Conservation (phyloP, 495 filamentous ascomycete genomes). For the Niebla homalea region DNA sequence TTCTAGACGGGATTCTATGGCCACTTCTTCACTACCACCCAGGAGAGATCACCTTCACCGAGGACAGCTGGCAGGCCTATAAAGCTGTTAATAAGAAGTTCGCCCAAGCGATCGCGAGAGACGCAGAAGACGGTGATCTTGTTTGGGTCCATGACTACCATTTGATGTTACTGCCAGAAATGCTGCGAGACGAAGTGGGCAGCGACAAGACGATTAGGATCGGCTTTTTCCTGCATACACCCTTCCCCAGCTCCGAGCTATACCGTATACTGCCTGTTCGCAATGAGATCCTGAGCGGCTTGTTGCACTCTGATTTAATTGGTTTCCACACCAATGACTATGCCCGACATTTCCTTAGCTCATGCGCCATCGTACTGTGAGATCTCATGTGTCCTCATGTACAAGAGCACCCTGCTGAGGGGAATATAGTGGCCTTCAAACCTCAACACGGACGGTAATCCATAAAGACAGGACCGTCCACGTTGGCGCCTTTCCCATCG, state of each 20-base stretch:
- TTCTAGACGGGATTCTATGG: conserved; percentile 81
- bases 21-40: conserved; percentile 94
- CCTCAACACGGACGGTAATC: conserved; percentile 72
- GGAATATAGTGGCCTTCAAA: conserved; percentile 47
- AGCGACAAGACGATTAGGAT: conserved; percentile 72
- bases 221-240: conserved; percentile 90
- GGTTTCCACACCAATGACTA: conserved; percentile 97
- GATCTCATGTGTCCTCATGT: conserved; percentile 18
- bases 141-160: conserved; percentile 98
- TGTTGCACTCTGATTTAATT: conserved; percentile 74
- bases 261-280: conserved; percentile 82
- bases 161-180: conserved; percentile 75
- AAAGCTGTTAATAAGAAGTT: conserved; percentile 74
- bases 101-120: conserved; percentile 58
- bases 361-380: conserved; percentile 70
- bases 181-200: conserved; percentile 67
- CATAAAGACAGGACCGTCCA: conserved; percentile 61
- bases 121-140: conserved; percentile 64
- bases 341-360: conserved; percentile 75
- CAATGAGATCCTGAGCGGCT: conserved; percentile 63
- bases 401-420: conserved; percentile 13
- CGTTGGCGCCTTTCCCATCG: conserved; percentile 79
- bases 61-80: conserved; percentile 79
- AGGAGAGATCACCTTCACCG: conserved; percentile 82
- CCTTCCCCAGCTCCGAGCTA: conserved; percentile 86